Evolutionary conservation across 441 rosid species (phyloP), one percentile per base, ranked within the genome.

Genomic region (Gossypium gossypioides): DNA sequence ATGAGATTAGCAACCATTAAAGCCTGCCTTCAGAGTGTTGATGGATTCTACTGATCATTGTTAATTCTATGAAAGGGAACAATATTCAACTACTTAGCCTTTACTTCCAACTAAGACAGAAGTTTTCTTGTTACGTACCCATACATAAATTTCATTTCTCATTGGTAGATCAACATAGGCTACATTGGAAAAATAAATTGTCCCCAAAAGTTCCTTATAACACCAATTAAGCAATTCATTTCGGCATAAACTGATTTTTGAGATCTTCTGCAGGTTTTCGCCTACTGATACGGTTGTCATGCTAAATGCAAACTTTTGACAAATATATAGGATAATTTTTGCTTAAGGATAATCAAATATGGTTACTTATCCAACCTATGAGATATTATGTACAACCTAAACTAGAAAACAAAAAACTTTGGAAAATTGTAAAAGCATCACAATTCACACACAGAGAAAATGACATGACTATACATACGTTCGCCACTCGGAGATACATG

Each of bases 401-500:
- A 46, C 32, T 13, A 16, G 52, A 42, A 58, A 60, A 12, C 21
- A 40, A 71, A 44, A 13, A 71, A 24, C 21, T 9, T 34, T 3
- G 10, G 8, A 52, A 4, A 72, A 57, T 62, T 32, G 37, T 32
- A 32, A 32, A 32, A 32, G 37, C 37, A 6, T 32, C 37, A 32
- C 7, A 32, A 27, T 15, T 44, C 52, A 46, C 44, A 62, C 59
- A 66, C 7, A 42, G 7, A 25, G 16, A 15, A 21, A 27, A 25
- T n/a, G 9, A 59, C n/a, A 51, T 69, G 60, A 58, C 62, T 74
- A 54, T 59, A 84, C 96, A 59, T 72, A 95, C 99, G 92, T 76
- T 92, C 92, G 48, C 82, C 89, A 7, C 81, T 76, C 5, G 96
- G 89, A 72, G 99, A 89, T 75, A 87, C 96, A 80, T 95, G 97